phyloP scores from a whole-genome alignment of 202 grass and related monocot species.

The Carex arenaria region DNA sequence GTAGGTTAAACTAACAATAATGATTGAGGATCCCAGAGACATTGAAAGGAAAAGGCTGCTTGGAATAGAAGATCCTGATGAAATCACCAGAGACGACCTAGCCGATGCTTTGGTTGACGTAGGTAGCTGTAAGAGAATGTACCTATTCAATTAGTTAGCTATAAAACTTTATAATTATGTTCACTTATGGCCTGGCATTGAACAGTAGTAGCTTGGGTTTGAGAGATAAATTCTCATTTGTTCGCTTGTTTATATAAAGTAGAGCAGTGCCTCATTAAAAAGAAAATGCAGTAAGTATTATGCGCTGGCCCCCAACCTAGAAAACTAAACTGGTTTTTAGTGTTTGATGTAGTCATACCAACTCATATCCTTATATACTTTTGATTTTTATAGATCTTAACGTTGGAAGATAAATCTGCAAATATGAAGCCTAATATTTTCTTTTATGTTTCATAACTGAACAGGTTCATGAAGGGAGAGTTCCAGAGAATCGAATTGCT shows the following conservation, averaged over 20 bases:
- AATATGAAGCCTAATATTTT: not conserved
- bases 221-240: not conserved
- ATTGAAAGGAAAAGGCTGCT: slow-evolving; percentile 79
- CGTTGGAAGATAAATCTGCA: not conserved
- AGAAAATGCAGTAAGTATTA: not conserved
- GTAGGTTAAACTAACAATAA: slow-evolving; percentile 87
- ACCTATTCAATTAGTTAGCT: slow-evolving; percentile 12
- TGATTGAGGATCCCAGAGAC: slow-evolving; percentile 99
- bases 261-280: not conserved
- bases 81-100: slow-evolving; percentile 79
- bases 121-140: slow-evolving; percentile 44
- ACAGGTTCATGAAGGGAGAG: slow-evolving; percentile 75
- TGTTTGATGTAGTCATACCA: not conserved
- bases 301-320: not conserved
- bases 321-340: not conserved
- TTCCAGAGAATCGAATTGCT: slow-evolving; percentile 72
- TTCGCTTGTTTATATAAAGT: not conserved
- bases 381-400: not conserved
- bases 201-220: not conserved
- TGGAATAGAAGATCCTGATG: slow-evolving; percentile 81
- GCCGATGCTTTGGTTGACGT: slow-evolving; percentile 81
- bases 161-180: not conserved
- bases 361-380: not conserved
- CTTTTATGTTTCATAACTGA: not conserved
- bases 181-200: not conserved